Evolutionary conservation across 2,329 filamentous ascomycete genomes (phyloP).

Genomic region (Aspergillus sp.): DNA sequence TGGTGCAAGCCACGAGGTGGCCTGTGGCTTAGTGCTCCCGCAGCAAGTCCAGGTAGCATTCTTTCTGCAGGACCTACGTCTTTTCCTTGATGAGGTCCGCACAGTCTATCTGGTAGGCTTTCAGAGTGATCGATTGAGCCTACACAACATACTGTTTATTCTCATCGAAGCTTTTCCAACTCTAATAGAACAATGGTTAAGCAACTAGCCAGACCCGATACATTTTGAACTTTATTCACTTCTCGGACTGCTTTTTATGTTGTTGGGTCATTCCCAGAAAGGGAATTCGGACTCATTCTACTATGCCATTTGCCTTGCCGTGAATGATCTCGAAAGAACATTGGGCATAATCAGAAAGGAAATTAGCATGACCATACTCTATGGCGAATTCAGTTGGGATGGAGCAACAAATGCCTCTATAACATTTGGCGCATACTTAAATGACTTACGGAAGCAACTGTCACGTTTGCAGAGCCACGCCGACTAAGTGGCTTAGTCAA

Average conservation of each 20-base stretch:
- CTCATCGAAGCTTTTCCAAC: background rate
- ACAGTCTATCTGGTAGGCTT: background rate
- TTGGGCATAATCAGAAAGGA: background rate
- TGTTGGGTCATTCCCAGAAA: background rate
- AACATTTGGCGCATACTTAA: background rate
- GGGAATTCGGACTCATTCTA: background rate
- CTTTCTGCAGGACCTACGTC: background rate
- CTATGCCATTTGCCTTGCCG: background rate
- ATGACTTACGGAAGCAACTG: background rate
- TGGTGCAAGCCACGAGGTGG: background rate
- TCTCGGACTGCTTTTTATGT: background rate
- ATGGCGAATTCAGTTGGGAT: background rate
- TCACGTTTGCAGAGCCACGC: background rate
- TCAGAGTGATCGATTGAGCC: background rate
- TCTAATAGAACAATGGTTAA: background rate
- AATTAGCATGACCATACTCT: background rate
- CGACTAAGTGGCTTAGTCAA: background rate
- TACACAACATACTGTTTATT: background rate
- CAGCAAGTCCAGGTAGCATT: background rate
- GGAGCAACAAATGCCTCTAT: background rate
- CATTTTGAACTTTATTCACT: background rate
- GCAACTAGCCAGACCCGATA: background rate
- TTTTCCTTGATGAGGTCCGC: background rate
- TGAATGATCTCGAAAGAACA: background rate
- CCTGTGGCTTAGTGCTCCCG: background rate